Percentiles rank a stretch among this genome's conserved stretches.
phyloP scores from a whole-genome alignment of 176 grass and related monocot genomes.

The Carex littledalei region DNA sequence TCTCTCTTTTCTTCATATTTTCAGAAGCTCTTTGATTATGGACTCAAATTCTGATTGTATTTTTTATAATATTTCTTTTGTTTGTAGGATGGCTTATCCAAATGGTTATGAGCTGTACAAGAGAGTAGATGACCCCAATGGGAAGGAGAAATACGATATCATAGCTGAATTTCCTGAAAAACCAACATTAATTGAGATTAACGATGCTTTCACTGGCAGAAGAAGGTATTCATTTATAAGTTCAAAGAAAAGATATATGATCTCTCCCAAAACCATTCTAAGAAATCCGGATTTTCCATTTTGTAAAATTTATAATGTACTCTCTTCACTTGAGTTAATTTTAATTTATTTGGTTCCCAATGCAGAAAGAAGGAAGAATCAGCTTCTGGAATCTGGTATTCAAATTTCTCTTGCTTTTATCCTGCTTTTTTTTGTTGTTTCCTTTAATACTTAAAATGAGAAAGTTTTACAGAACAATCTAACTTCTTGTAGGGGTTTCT shows the following conservation, averaged over 20 bases:
- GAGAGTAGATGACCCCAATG: conserved; percentile 59
- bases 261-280: background rate
- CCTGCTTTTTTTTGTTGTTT: background rate
- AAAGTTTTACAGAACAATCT: background rate
- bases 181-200: conserved; percentile 76
- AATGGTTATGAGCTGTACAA: conserved; percentile 70
- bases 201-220: conserved; percentile 52
- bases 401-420: background rate
- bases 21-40: background rate
- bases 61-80: conserved; percentile 20
- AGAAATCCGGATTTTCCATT: background rate
- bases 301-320: background rate
- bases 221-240: conserved; percentile 34
- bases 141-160: conserved; percentile 68
- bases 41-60: conserved; percentile 8
- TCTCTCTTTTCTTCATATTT: conserved; percentile 4
- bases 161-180: conserved; percentile 59
- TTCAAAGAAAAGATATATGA: background rate
- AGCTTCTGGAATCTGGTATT: conserved; percentile 71
- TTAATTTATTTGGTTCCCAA: conserved; percentile 8
- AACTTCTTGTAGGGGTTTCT: conserved; percentile 51
- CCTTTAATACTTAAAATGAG: conserved; percentile 6
- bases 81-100: conserved; percentile 82
- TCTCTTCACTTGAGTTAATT: background rate
- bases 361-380: conserved; percentile 67